Base-by-base conservation (phyloP, 2,329 filamentous ascomycete species). In the Fusarium euwallaceae region DNA sequence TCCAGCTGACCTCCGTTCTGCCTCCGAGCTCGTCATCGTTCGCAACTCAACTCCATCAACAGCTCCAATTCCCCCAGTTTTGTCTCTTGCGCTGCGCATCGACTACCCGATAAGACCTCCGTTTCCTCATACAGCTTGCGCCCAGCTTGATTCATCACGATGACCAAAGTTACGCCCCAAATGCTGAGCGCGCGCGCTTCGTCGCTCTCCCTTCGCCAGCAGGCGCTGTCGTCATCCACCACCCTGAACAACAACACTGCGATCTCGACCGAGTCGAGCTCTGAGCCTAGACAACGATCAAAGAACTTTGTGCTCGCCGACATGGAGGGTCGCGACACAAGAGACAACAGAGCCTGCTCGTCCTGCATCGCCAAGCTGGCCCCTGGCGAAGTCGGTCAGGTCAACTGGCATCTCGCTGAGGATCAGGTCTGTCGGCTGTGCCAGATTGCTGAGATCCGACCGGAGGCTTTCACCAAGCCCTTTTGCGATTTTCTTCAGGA, bases 401-500 rank as follows among this genome's bases (percentile, higher is more conserved):
- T 83, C 55, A 82, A 80, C 73, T 82, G 78, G 80, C 74, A 78
- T 63, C 66, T 80, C 20, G 69, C 75, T 51, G 66, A 70, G 10
- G 69, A 71, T 22, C 69, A 78, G 43, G 48, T 37, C 48, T 86
- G 85, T 67, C 79, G 76, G 17, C 77, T 86, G 56, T 86, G 85
- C 77, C 77, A 80, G 63, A 76, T 84, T 53, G 79, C 80, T 72
- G 81, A 84, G 64, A 80, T 83, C 74, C 84, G 86, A 63, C 89
- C 91, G 6, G 91, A 92, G 78, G 88, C 87, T 69, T 97, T 95
- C 82, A 93, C 94, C 10, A 88, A 95, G 83, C 94, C 95, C 1
- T 98, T 97, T 82, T 92, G 93, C 81, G 89, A 94, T 62, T 98
- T 98, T 81, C 89, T 98, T 86, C 93, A 92, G 53, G 89, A 93